These are phyloP conservation scores for Ceratocystiopsis minuta DNA, from an alignment of 2,329 filamentous ascomycete species.

Conservation along the genomic window DNA sequence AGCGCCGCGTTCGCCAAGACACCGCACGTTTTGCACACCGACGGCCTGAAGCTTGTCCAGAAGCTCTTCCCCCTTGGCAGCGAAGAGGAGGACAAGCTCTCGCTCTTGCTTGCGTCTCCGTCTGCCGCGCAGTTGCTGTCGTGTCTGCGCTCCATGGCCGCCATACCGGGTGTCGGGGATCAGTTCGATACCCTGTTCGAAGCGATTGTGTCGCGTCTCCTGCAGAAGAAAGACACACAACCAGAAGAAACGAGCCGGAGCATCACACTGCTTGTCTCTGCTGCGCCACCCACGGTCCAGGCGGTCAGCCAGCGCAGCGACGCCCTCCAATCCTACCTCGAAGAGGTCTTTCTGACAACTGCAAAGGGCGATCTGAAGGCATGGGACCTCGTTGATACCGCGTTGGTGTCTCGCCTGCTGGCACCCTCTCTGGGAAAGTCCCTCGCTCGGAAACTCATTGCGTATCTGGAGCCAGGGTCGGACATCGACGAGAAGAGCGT, in stretches of 20 bases:
- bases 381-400: constrained; percentile 31
- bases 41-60: constrained; percentile 19
- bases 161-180: constrained; percentile 19
- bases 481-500: constrained; percentile 12
- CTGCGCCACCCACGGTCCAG: constrained; percentile 18
- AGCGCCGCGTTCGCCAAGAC: constrained; percentile 22
- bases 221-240: constrained; percentile 14
- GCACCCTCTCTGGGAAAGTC: constrained; percentile 5
- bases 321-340: constrained; percentile 29
- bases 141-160: constrained; percentile 39
- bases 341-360: constrained; percentile 21
- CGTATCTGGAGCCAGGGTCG: too few relatives aligned
- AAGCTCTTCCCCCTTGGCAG: constrained; percentile 19
- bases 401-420: constrained; percentile 25
- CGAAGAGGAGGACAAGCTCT: constrained; percentile 34
- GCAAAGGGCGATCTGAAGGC: constrained; percentile 16
- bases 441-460: too few relatives aligned
- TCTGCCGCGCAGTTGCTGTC: constrained; percentile 50
- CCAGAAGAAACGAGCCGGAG: constrained; percentile 15
- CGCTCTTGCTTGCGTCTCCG: constrained; percentile 45
- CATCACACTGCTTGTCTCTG: constrained; percentile 29
- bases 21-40: constrained; percentile 22
- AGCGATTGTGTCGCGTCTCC: constrained; percentile 22
- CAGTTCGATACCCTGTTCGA: constrained; percentile 15
- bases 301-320: constrained; percentile 20